Evolutionary conservation across 2,329 filamentous ascomycete genomes (phyloP), one percentile per base, ranked within the genome.

Genomic region (Exophiala spinifera): DNA sequence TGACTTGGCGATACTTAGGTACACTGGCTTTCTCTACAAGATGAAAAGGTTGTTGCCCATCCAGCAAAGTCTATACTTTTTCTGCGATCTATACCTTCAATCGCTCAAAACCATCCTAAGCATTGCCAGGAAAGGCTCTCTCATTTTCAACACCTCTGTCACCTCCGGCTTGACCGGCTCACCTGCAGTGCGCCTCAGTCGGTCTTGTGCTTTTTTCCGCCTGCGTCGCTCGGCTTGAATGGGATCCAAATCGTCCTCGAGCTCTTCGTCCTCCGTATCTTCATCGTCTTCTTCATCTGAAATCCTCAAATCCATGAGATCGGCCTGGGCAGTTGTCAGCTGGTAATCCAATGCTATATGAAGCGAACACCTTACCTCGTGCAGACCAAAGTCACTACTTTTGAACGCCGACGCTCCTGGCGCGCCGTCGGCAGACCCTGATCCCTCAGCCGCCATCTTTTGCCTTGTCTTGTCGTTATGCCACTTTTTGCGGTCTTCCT

Each of bases 391-490:
- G 72, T 99, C 94, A 46, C 82, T 83, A 19, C 87, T 86, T 65
- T 81, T 85, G 74, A 97, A 95, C 13, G 70, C 75, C 15, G 68
- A 65, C 61, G 78, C 76, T 20, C 76, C 83, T 7, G 79, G 81
- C 5, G 79, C 78, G 49, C 74, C 71, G 53, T 79, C 71, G 21
- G 78, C 77, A 15, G 73, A 66, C 54, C 66, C 67, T 4, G 73
- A 78, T 2, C 84, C 85, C 66, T 92, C 91, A 1, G 90, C 91
- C 0, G 94, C 94, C 94, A 99, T 97, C 79, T 99, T 99, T 75
- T 97, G 94, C 50, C 91, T 79, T 7, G 94, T 99, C 79, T 99
- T 99, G 73, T 95, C 90, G 57, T 92, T 85, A 69, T 99, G 94
- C 94, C 94, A 99, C 74, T 92, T 92, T 79, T 99, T 97, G 51